phyloP scores from a whole-genome alignment of 768 basidiomycete genomes.

The Suillus occidentalis region DNA sequence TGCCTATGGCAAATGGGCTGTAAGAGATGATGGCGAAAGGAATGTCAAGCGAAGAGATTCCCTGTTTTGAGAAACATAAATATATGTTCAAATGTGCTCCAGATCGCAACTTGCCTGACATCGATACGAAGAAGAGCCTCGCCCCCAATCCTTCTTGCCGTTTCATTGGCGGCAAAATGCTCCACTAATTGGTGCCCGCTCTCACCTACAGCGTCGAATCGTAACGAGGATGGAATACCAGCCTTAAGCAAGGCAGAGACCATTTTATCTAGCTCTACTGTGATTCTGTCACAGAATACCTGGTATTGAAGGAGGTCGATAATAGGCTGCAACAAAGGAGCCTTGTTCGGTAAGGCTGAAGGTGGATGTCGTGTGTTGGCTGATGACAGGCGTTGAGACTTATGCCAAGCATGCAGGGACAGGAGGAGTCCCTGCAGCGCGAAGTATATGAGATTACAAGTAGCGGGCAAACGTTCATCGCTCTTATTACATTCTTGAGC shows the following conservation, averaged over 20 bases:
- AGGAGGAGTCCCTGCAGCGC: constrained; percentile 64
- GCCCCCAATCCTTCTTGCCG: constrained; percentile 55
- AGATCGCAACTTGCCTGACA: constrained; percentile 45
- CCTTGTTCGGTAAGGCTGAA: constrained; percentile 24
- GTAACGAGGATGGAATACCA: constrained; percentile 56
- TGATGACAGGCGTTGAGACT: constrained; percentile 37
- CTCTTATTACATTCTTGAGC: constrained; percentile 11
- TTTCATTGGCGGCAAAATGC: constrained; percentile 43
- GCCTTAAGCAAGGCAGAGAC: constrained; percentile 47
- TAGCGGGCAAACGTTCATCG: constrained; percentile 27
- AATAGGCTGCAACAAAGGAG: constrained; percentile 66
- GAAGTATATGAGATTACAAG: constrained; percentile 70
- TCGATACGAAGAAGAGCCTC: constrained; percentile 73
- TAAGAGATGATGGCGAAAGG: constrained; percentile 69
- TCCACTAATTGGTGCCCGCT: constrained; percentile 56
- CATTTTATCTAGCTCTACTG: constrained; percentile 54
- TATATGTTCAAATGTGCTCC: background rate
- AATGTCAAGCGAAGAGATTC: constrained; percentile 77
- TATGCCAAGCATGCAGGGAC: constrained; percentile 53
- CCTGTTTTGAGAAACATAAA: constrained; percentile 41
- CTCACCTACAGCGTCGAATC: constrained; percentile 67
- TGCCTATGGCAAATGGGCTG: constrained; percentile 79
- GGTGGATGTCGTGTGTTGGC: constrained; percentile 24
- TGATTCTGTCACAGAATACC: constrained; percentile 66
- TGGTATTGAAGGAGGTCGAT: constrained; percentile 81